Percentiles rank a stretch among this genome's conserved stretches.
These are phyloP conservation scores for Allantophomopsis cytisporea DNA, from an alignment of 2,329 filamentous ascomycete species.

Conservation along the genomic window DNA sequence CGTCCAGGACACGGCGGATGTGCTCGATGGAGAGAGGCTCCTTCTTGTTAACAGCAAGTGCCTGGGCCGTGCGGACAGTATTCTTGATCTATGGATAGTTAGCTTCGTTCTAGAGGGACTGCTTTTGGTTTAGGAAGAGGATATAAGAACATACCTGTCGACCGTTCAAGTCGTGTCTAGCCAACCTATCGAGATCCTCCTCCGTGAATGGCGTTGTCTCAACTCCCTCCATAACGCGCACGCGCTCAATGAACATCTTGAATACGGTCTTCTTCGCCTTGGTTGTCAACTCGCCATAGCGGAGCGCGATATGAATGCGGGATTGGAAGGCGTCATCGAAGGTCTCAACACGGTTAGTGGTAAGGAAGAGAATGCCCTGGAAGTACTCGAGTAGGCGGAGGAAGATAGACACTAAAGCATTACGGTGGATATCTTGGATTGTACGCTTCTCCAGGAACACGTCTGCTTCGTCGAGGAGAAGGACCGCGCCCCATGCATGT, in stretches of 20 bases:
- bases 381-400: conserved; percentile 81
- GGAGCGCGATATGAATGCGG: conserved; percentile 72
- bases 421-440: conserved; percentile 72
- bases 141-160: conserved; percentile 35
- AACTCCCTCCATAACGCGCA: conserved; percentile 48
- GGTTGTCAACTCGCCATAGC: conserved; percentile 60
- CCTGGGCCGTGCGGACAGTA: conserved; percentile 69
- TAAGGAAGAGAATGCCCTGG: conserved; percentile 80
- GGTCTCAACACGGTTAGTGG: conserved; percentile 76
- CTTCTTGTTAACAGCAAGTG: conserved; percentile 64
- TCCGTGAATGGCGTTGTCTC: conserved; percentile 48
- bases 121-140: neutral
- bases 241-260: conserved; percentile 69
- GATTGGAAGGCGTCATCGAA: conserved; percentile 88
- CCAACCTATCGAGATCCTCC: conserved; percentile 52
- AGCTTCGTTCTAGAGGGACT: neutral
- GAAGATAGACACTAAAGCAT: conserved; percentile 79
- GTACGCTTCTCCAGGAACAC: conserved; percentile 75
- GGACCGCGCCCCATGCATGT: conserved; percentile 73
- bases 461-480: conserved; percentile 77
- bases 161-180: conserved; percentile 56
- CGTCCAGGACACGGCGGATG: conserved; percentile 70
- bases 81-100: conserved; percentile 64
- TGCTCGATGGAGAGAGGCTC: conserved; percentile 64
- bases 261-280: conserved; percentile 71